Base-by-base conservation (phyloP, 495 filamentous ascomycete genomes). In the Penicillium chermesinum region DNA sequence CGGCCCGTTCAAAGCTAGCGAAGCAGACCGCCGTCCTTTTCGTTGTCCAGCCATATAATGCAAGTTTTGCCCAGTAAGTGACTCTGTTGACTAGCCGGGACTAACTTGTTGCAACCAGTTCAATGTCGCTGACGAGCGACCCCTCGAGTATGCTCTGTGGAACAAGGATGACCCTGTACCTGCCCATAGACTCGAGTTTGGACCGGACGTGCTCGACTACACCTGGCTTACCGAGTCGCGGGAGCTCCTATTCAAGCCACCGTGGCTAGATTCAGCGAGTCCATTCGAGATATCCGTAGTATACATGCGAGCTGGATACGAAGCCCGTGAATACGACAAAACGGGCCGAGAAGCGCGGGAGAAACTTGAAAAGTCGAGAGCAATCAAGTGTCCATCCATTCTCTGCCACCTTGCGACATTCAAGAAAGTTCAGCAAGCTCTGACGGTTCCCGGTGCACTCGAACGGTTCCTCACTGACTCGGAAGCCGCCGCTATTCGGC, bases 351-450 rank as follows among this genome's bases (percentile, higher is more conserved):
- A 77, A 37, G 83, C 80, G 10, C 80, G 89, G 14, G 67, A 83
- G 10, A 81, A 82, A 14, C 67, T 95, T 30, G 89, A 95, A 64
- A 75, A 78, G 13, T 89, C 85, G 15, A 68, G 67, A 34, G 87
- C 89, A 12, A 90, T 94, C 60, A 88, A 91, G 62, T 95, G 90
- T 50, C 90, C 89, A 0, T 82, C 79, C n/a, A 72, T 94, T 17
- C 72, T 95, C 7, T 85, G 84, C 0, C 89, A 95, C 53, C 79
- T 95, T 2, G 80, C 86, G 2, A 90, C 89, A 27, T 85, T 86
- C 55, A 95, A 95, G 62, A 93, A 91, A 48, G 79, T 95, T 3
- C 89, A 95, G 53, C 89, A 94, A 61, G 83, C 89, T 7, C 83
- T 96, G 13, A 83, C 85, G 10, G 82, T 78, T 5, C 67, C 74